Evolutionary conservation across 169 alveolate species (phyloP), one percentile per base, ranked within the genome.

Genomic region (Cryptosporidium canis): DNA sequence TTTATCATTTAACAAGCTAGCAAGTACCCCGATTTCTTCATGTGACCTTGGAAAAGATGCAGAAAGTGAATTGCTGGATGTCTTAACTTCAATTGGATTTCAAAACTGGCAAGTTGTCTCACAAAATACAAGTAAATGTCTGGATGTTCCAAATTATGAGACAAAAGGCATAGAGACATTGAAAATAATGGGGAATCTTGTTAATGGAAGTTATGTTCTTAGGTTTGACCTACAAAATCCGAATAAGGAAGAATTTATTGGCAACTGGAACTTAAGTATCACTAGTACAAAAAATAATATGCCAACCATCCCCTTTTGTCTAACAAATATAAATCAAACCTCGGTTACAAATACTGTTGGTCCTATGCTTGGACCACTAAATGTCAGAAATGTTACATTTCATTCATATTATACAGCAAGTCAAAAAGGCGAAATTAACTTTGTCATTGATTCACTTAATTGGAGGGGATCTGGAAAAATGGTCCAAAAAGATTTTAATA

Each of bases 231-330:
- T 77, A 14, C 61, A 55, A 24, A 77, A 77, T 44, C 87, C 87
- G 5, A 43, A 37, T 31, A 41, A 44, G 31, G 44, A 39, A 21
- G 72, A 41, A 41, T 48, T 51, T 12, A 5, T 11, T 3, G 87
- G 87, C n/a, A 39, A 58, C 55, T 77, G 87, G 87, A 77, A 77
- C 12, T 31, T 77, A 3, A 77, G 87, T 53, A 77, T 77, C 45
- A 77, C 87, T 12, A 77, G 87, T 21, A 77, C 87, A 58, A 55
- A 77, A 55, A 77, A 77, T 45, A 77, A 77, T 18, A 33, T 77
- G n/a, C 87, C 87, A 56, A 77, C 87, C 8, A 39, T 58, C 9
- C 87, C 87, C 9, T 77, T 41, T 39, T 77, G 87, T 41, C 43
- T 77, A 58, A 61, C 87, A 16, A 9, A 35, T 4, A 27, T 77